Conservation (phyloP, 2,329 filamentous ascomycete species). For the Hypomyces perniciosus region DNA sequence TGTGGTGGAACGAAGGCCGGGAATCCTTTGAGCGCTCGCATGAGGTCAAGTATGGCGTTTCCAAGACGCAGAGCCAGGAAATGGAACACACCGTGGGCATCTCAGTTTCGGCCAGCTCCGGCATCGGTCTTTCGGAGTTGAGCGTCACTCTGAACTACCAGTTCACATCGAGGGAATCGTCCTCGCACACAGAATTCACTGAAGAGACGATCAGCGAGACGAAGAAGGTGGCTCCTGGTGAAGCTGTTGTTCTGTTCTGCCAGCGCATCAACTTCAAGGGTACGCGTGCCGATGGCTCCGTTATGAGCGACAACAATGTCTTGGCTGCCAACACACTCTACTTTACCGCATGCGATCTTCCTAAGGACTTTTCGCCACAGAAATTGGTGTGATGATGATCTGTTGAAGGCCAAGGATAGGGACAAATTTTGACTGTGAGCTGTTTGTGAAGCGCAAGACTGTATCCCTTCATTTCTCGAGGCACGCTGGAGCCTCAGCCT, state of each 20-base stretch:
- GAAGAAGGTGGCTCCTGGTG: neutral
- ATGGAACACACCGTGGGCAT: constrained; percentile 2
- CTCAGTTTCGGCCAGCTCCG: neutral
- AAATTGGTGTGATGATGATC: too few relatives aligned
- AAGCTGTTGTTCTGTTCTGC: constrained; percentile 2
- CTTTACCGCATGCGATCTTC: constrained; percentile 1
- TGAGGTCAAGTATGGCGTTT: constrained; percentile 1
- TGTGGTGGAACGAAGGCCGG: neutral
- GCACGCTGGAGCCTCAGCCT: too few relatives aligned
- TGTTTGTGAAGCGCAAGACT: too few relatives aligned
- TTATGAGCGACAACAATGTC: neutral
- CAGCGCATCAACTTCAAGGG: constrained; percentile 1
- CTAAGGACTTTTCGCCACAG: neutral
- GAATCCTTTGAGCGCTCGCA: neutral
- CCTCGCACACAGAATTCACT: constrained; percentile 1
- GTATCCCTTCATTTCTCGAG: too few relatives aligned
- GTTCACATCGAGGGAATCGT: neutral
- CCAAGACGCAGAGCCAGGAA: constrained; percentile 1
- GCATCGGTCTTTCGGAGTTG: neutral
- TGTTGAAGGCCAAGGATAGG: too few relatives aligned
- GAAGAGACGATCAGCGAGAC: constrained; percentile 1
- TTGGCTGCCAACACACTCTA: neutral
- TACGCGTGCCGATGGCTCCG: neutral
- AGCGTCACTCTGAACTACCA: constrained; percentile 8
- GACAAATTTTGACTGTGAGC: too few relatives aligned